Conservation (phyloP, 164 flowering plant species). For the Sextonia rubra region DNA sequence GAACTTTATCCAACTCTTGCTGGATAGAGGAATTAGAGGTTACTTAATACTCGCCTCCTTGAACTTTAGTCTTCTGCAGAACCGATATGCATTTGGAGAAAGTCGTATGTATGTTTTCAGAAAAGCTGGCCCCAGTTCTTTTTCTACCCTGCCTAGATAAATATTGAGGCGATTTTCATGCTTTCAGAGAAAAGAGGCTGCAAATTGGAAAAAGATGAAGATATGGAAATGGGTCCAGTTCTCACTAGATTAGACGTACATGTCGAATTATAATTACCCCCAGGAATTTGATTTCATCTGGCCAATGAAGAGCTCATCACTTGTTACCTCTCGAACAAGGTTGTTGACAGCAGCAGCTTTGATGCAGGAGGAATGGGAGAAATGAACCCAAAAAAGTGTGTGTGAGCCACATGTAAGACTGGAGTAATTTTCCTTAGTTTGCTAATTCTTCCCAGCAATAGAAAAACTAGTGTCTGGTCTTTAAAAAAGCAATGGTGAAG, state of each 20-base stretch:
- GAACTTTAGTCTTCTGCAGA: neutral
- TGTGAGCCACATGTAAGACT: slow-evolving; percentile 80
- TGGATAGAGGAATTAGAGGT: neutral
- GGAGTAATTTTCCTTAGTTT: neutral
- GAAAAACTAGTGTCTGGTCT: too few species aligned
- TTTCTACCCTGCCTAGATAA: neutral
- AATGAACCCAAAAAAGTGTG: slow-evolving; percentile 84
- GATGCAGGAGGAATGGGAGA: slow-evolving; percentile 71
- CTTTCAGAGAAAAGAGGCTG: neutral
- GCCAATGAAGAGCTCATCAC: slow-evolving; percentile 90
- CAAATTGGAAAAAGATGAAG: neutral
- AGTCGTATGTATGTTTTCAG: slow-evolving; percentile 1
- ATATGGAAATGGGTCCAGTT: slow-evolving; percentile 40
- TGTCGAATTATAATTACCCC: slow-evolving; percentile 73
- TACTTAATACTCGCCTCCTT: neutral
- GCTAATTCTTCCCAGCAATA: neutral
- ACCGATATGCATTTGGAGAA: slow-evolving; percentile 10
- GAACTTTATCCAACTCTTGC: too few species aligned
- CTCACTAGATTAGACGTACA: slow-evolving; percentile 40
- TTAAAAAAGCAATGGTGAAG: slow-evolving; percentile 93
- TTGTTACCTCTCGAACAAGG: slow-evolving; percentile 69
- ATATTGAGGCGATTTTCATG: neutral
- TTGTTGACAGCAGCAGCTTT: slow-evolving; percentile 41
- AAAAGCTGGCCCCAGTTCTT: slow-evolving; percentile 1
- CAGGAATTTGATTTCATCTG: slow-evolving; percentile 91